Percentiles rank a stretch among this genome's conserved stretches.
Evolutionary conservation across 345 rosid genomes (phyloP).

Genomic region (Heritiera fomes): DNA sequence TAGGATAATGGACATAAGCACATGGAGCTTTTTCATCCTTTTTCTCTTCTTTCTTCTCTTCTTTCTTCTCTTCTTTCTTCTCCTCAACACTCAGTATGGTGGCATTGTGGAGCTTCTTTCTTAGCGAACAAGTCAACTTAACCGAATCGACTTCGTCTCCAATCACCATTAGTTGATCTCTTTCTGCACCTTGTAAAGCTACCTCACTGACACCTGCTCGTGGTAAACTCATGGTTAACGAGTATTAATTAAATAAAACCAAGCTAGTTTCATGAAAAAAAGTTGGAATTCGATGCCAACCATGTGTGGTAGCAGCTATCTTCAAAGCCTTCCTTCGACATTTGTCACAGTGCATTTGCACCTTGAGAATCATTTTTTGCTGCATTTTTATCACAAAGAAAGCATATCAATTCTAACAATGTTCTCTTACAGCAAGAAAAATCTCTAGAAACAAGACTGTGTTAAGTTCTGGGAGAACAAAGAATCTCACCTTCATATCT

Average conservation of each 20-base stretch:
- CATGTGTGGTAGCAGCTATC: conserved; percentile 10
- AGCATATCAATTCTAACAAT: not conserved
- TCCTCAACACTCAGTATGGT: conserved; percentile 13
- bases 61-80: not conserved
- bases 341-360: conserved; percentile 18
- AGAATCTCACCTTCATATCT: conserved; percentile 10
- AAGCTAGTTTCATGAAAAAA: not conserved
- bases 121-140: conserved; percentile 3
- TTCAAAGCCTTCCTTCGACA: conserved; percentile 28
- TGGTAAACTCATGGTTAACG: not conserved
- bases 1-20: not conserved
- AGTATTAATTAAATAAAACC: too few species aligned
- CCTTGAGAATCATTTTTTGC: conserved; percentile 23
- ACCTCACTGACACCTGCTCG: conserved; percentile 20
- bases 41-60: not conserved
- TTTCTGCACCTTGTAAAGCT: conserved; percentile 20
- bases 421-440: not conserved
- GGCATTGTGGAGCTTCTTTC: conserved; percentile 23
- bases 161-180: conserved; percentile 12
- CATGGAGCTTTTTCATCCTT: not conserved
- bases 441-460: not conserved
- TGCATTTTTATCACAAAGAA: not conserved
- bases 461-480: not conserved
- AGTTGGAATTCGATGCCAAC: not conserved
- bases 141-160: conserved; percentile 26